These are phyloP conservation scores for Tetrapisispora arboricola DNA, from an alignment of 805 yeast species.

Conservation along the genomic window DNA sequence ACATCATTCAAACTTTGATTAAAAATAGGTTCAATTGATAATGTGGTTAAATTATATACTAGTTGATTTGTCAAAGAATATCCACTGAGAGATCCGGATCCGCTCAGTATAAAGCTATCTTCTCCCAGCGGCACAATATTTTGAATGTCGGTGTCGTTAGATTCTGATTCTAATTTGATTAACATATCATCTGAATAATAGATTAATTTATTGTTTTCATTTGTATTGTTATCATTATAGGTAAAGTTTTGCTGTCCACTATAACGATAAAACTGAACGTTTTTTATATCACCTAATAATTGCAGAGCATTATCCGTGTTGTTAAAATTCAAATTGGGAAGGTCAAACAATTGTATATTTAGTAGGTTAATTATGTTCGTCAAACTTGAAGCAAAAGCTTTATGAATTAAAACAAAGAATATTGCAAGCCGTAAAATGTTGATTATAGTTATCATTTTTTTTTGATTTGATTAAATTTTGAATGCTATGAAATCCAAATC, in stretches of 20 bases:
- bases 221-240: not conserved
- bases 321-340: constrained; percentile 11
- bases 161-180: constrained; percentile 13
- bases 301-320: constrained; percentile 9
- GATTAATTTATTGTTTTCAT: constrained; percentile 10
- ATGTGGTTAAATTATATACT: constrained; percentile 25
- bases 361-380: constrained; percentile 10
- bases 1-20: constrained; percentile 26
- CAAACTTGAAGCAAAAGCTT: constrained; percentile 12
- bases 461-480: no score
- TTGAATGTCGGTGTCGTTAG: constrained; percentile 10
- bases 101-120: constrained; percentile 29
- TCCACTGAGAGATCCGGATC: constrained; percentile 23
- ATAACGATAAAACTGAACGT: constrained; percentile 18
- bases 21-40: constrained; percentile 21
- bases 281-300: constrained; percentile 17
- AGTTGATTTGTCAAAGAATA: constrained; percentile 24
- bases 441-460: not conserved
- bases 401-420: not conserved
- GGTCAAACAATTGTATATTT: constrained; percentile 6
- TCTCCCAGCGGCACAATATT: constrained; percentile 23
- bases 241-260: constrained; percentile 28
- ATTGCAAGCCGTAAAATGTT: not conserved
- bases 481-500: no score
- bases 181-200: constrained; percentile 22